Evolutionary conservation across 2,329 filamentous ascomycete species (phyloP).

Genomic region (Beauveria sp.): DNA sequence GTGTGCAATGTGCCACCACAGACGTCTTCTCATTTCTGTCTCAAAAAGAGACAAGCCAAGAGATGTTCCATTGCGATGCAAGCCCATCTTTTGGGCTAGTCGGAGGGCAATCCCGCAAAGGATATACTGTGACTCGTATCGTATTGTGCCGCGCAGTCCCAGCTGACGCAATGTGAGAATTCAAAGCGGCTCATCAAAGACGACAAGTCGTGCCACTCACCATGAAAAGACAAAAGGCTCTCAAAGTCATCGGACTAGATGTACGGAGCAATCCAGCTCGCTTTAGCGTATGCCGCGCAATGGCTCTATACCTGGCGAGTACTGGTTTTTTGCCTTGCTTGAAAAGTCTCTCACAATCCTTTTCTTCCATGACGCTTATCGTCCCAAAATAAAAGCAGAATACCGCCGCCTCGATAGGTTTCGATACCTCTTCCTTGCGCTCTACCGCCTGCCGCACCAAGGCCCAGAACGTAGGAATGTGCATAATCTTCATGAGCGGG

Average conservation of each 20-base stretch:
- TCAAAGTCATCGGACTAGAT: conserved; percentile 26
- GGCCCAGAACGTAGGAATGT: conserved; percentile 25
- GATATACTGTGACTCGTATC: conserved; percentile 9
- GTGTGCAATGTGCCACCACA: conserved; percentile 11
- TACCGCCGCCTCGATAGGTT: conserved; percentile 29
- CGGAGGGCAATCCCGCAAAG: conserved; percentile 23
- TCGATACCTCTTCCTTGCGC: conserved; percentile 20
- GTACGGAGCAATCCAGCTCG: conserved; percentile 30
- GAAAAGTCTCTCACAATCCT: conserved; percentile 22
- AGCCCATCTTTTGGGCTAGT: conserved; percentile 29
- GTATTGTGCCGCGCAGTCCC: conserved; percentile 7
- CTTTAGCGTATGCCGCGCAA: conserved; percentile 26
- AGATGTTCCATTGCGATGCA: conserved; percentile 1
- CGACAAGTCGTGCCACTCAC: conserved; percentile 12
- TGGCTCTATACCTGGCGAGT: conserved; percentile 20
- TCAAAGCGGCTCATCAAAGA: neutral
- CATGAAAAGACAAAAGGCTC: conserved; percentile 30
- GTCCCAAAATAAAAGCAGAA: conserved; percentile 32
- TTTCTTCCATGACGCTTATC: conserved; percentile 22
- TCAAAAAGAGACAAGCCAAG: conserved; percentile 6
- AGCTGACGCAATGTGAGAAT: conserved; percentile 1
- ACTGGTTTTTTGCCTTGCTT: conserved; percentile 23
- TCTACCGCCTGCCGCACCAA: neutral
- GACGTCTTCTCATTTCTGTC: conserved; percentile 9
- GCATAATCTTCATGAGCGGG: conserved; percentile 31